Conservation (phyloP, 2,329 filamentous ascomycete species). For the Didymella arachidicola region DNA sequence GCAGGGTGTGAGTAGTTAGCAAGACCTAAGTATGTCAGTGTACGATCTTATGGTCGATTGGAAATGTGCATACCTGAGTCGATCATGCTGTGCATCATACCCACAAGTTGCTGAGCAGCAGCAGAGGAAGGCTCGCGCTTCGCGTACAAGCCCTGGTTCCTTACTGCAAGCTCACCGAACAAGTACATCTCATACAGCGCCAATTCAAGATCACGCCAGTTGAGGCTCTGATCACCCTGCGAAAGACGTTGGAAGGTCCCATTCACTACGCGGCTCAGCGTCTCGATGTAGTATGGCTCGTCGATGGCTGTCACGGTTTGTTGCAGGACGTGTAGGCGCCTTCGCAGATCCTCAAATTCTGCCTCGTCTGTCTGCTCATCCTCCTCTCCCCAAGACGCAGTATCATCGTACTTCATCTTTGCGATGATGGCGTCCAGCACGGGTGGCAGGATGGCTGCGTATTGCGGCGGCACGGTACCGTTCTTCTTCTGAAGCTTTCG, state of each 20-base stretch:
- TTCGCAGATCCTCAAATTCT: slow-evolving; percentile 93
- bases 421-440: slow-evolving; percentile 90
- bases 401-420: slow-evolving; percentile 98
- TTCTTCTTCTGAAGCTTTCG: slow-evolving; percentile 75
- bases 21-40: slow-evolving; percentile 66
- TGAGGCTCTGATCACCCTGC: slow-evolving; percentile 73
- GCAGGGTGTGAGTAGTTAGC: slow-evolving; percentile 87
- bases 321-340: slow-evolving; percentile 87
- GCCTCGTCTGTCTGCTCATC: slow-evolving; percentile 96
- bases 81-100: slow-evolving; percentile 96
- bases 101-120: slow-evolving; percentile 81
- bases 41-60: not conserved
- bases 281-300: slow-evolving; percentile 85
- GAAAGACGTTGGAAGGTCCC: slow-evolving; percentile 84
- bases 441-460: slow-evolving; percentile 82
- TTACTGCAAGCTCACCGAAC: slow-evolving; percentile 93
- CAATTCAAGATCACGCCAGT: slow-evolving; percentile 95
- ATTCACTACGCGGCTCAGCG: slow-evolving; percentile 85
- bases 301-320: slow-evolving; percentile 92
- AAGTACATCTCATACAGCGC: slow-evolving; percentile 94
- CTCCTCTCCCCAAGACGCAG: slow-evolving; percentile 89
- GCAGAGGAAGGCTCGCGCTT: slow-evolving; percentile 83
- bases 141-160: slow-evolving; percentile 82
- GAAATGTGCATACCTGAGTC: slow-evolving; percentile 72
- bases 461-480: slow-evolving; percentile 72